Base-by-base conservation (phyloP, 495 filamentous ascomycete species). In the Penicillium samsonianum region DNA sequence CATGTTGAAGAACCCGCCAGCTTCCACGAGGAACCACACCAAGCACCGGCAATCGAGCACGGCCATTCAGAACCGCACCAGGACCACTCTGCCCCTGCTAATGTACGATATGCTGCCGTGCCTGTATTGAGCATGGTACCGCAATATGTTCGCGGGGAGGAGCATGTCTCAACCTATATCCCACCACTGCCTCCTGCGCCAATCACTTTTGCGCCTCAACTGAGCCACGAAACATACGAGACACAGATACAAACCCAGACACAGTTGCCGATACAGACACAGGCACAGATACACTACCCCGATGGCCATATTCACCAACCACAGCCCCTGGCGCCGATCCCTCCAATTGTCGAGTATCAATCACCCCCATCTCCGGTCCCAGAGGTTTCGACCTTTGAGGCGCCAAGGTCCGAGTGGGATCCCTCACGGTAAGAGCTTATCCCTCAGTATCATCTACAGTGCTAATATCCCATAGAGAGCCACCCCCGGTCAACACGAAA, bases 401-500 rank as follows among this genome's bases (percentile, higher is more conserved):
- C 83, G 5, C 84, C 83, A n/a, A 72, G 72, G 50, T 68, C 78
- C 50, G 76, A 85, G 63, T 90, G 87, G 87, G 85, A 90, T 72
- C 83, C 87, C 9, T 81, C 82, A 60, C 74, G 77, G 87, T 88
- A 73, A 64, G 80, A 23, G 40, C 47, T 20, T 5, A 30, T n/a
- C 5, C 30, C 23, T 48, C 20, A 26, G 20, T 26, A 17, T 22
- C 45, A 11, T 19, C 40, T 31, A 19, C 26, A 10, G 20, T 63
- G 59, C 67, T 75, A 45, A 74, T 61, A 40, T 16, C 35, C 37
- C 12, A 51, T 58, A 96, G 91, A 66, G 80, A 86, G 47, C 80
- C 90, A 35, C 92, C 92, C 42, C 91, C 92, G 0, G 22, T 74
- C 20, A 79, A 90, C 57, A 87, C 91, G 1, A 83, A 75, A 57